Percentiles rank a stretch among this genome's conserved stretches.
phyloP scores from a whole-genome alignment of 2,329 filamentous ascomycete genomes.

The Pseudogymnoascus sp. region DNA sequence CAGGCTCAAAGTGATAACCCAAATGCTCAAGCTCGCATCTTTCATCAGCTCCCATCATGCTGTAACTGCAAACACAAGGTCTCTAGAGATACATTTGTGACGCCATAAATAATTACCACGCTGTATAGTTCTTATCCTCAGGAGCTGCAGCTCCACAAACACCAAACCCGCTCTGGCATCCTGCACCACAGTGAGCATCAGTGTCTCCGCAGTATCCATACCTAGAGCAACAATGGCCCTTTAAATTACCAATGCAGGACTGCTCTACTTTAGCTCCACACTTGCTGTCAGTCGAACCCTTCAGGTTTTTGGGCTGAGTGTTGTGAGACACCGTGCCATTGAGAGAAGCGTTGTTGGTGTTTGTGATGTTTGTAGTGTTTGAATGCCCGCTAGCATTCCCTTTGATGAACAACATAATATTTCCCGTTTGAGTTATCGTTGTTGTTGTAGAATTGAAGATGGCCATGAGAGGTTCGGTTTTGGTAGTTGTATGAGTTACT shows the following conservation, averaged over 20 bases:
- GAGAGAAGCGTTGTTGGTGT: background rate
- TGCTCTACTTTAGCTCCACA: background rate
- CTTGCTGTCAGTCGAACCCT: background rate
- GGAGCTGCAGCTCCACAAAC: constrained; percentile 21
- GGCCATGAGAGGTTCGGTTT: background rate
- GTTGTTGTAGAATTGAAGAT: background rate
- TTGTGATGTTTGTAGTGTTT: background rate
- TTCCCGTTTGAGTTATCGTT: background rate
- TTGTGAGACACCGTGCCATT: background rate
- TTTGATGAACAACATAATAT: background rate
- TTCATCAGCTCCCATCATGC: background rate
- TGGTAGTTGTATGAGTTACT: background rate
- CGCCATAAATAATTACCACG: too few species aligned
- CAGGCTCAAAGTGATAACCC: background rate
- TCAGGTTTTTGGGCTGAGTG: background rate
- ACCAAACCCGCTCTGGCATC: constrained; percentile 32
- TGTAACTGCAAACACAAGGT: background rate
- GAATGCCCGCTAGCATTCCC: background rate
- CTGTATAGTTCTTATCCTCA: background rate
- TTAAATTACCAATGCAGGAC: background rate
- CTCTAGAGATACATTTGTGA: background rate
- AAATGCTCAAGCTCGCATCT: background rate
- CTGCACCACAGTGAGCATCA: constrained; percentile 30
- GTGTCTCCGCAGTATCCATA: constrained; percentile 33
- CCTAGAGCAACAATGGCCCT: constrained; percentile 34